Evolutionary conservation across 2,329 filamentous ascomycete species (phyloP).

Genomic region (Pezizomycotina sp.): DNA sequence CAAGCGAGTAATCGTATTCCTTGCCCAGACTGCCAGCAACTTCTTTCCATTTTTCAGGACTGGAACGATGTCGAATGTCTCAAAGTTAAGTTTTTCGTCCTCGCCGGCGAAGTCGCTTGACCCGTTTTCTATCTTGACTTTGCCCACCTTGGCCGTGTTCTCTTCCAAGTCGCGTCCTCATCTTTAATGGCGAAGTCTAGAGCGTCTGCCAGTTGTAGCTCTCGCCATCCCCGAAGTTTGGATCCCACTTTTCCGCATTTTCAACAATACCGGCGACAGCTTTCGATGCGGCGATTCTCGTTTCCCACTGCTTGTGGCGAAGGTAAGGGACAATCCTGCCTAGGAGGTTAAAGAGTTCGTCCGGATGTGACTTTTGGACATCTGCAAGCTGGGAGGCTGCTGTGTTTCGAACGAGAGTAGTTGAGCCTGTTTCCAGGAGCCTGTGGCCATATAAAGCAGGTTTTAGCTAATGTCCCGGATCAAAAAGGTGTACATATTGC

Average conservation of each 20-base stretch:
- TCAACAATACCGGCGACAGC: conserved; percentile 87
- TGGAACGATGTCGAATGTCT: conserved; percentile 57
- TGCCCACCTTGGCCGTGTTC: conserved; percentile 9
- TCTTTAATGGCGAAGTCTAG: conserved; percentile 30
- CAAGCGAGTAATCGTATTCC: conserved; percentile 69
- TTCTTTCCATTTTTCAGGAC: conserved; percentile 73
- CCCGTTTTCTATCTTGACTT: conserved; percentile 10
- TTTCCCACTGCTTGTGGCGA: conserved; percentile 92
- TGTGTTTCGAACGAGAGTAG: conserved; percentile 85
- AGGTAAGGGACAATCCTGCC: conserved; percentile 91
- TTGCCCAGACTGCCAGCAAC: conserved; percentile 66
- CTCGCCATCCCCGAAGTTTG: conserved; percentile 54
- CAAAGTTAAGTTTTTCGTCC: conserved; percentile 53
- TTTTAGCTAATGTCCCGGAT: too few species aligned
- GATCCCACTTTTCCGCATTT: conserved; percentile 74
- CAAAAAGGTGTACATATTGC: too few species aligned
- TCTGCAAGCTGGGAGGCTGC: conserved; percentile 93
- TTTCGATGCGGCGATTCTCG: conserved; percentile 78
- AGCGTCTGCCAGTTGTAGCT: conserved; percentile 31
- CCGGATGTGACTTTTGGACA: conserved; percentile 93
- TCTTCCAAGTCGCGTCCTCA: conserved; percentile 19
- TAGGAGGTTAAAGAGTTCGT: conserved; percentile 90
- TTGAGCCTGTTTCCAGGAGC: conserved; percentile 92
- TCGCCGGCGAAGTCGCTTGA: conserved; percentile 24
- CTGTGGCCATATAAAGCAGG: too few species aligned